Evolutionary conservation across 768 basidiomycete species (phyloP), one percentile per base, ranked within the genome.

Genomic region (Macrocybe gigantea): DNA sequence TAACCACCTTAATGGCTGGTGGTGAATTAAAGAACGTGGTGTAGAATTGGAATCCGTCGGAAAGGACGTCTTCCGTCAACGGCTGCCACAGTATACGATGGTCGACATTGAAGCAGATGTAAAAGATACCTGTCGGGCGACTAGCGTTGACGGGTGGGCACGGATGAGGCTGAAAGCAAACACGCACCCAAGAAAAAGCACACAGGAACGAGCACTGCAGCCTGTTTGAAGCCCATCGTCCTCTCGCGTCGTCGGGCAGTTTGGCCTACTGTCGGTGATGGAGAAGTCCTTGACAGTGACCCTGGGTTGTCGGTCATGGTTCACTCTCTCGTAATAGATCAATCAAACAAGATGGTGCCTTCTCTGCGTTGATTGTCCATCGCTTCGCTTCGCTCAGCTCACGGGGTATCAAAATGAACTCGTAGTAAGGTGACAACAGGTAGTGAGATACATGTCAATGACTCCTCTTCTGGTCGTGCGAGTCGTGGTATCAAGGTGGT

Each of bases 11-110:
- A 68, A 96, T 92, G 37, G 91, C 94, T 29, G 85, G 86, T 3
- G 94, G 94, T 1, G 94, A 83, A 63, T 91, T 89, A 68, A 80
- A 95, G 70, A 96, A 97, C 22, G 90, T 93, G 43, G 79, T 79
- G 62, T 97, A 97, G 68, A 93, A 95, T 58, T 85, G 81, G 64
- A 89, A 85, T 4, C 86, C 93, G 60, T 94, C 90, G 38, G 75
- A 70, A 38, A 88, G 60, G 32, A 78, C 71, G 44, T 82, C 77
- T 1, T 86, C 77, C 2, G 81, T 84, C 38, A 88, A 56, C 13
- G 74, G 70, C 29, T 74, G 70, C 70, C 88, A 94, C 41, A 97
- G 71, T 45, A 96, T 70, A 34, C 85, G 81, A 64, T 93, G 83
- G 73, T 97, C 94, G 44, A 95, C 79, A 63, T 85, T 87, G 64